Conservation (phyloP, 306 rosid genomes). For the Fagus crenata region DNA sequence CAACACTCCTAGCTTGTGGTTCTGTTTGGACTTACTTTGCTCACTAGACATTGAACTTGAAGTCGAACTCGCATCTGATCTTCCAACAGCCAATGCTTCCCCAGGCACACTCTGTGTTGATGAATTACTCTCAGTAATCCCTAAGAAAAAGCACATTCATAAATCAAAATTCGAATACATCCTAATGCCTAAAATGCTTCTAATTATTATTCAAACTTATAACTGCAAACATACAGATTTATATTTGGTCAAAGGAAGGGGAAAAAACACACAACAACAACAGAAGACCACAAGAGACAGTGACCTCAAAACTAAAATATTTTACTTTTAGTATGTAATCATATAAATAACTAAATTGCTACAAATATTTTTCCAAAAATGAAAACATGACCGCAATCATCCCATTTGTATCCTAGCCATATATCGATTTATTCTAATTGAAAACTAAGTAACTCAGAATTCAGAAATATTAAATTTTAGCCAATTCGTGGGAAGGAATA, state of each 20-base stretch:
- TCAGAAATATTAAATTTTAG: too few species aligned
- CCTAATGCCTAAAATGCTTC: background rate
- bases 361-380: background rate
- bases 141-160: conserved; percentile 43
- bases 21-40: conserved; percentile 14
- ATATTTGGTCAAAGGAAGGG: background rate
- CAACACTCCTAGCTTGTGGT: conserved; percentile 26
- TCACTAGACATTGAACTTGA: conserved; percentile 33
- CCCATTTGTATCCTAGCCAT: too few species aligned
- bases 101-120: conserved; percentile 19
- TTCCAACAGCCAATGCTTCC: conserved; percentile 18
- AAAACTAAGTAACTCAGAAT: too few species aligned
- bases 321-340: background rate
- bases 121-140: conserved; percentile 37
- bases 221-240: background rate
- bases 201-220: background rate
- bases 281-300: too few species aligned
- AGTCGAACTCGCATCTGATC: conserved; percentile 24
- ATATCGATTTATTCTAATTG: too few species aligned
- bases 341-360: background rate
- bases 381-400: background rate
- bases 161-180: conserved; percentile 1
- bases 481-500: too few species aligned
- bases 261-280: background rate
- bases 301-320: background rate